Conservation (phyloP, 495 filamentous ascomycete genomes). For the Hypoxylon perforatum region DNA sequence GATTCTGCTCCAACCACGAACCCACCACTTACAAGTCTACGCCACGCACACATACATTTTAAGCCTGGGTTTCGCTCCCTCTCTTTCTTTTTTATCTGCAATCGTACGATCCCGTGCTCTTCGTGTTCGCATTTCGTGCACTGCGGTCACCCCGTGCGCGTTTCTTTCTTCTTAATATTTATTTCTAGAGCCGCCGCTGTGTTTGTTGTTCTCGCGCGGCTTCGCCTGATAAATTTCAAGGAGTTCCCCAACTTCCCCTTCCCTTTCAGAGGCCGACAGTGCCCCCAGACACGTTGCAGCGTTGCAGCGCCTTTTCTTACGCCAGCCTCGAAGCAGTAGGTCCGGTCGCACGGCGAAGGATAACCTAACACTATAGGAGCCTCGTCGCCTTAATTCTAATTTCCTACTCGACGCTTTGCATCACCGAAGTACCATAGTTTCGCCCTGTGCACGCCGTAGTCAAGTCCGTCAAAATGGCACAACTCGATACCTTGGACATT, state of each 20-base stretch:
- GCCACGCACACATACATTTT: constrained; percentile 27
- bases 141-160: constrained; percentile 10
- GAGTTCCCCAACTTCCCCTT: constrained; percentile 35
- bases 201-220: constrained; percentile 22
- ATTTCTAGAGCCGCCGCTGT: constrained; percentile 18
- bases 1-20: constrained; percentile 15
- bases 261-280: constrained; percentile 30
- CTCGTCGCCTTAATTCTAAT: constrained; percentile 11
- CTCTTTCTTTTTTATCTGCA: constrained; percentile 18
- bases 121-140: constrained; percentile 16
- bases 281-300: constrained; percentile 37
- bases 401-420: constrained; percentile 10
- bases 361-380: constrained; percentile 10
- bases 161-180: constrained; percentile 20
- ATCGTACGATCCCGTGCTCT: constrained; percentile 30
- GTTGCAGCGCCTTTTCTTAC: constrained; percentile 23
- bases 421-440: constrained; percentile 10
- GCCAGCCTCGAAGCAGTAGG: constrained; percentile 15
- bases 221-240: constrained; percentile 28
- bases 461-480: constrained; percentile 73
- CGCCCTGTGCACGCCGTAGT: constrained; percentile 10
- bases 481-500: constrained; percentile 95
- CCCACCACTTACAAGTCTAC: constrained; percentile 18
- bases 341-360: constrained; percentile 10
- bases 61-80: constrained; percentile 15